Percentiles rank a stretch among this genome's conserved stretches.
Conservation (phyloP, 495 filamentous ascomycete species). For the Mycothermus thermophilus region DNA sequence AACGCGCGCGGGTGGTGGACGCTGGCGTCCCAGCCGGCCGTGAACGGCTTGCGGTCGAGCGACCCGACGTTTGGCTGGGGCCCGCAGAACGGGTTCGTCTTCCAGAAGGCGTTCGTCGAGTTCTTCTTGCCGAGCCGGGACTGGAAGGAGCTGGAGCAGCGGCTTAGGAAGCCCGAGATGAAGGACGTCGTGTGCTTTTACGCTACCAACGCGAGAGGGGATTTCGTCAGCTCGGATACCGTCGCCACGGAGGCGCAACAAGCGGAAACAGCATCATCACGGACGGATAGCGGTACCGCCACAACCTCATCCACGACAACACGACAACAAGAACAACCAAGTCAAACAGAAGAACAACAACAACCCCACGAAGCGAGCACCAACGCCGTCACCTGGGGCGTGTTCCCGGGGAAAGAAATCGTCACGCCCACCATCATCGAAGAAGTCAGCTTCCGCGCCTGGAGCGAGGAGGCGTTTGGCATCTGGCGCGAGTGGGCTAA, state of each 20-base stretch:
- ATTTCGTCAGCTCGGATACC: conserved; percentile 53
- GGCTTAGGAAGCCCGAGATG: conserved; percentile 41
- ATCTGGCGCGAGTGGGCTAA: conserved; percentile 91
- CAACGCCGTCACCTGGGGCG: conserved; percentile 95
- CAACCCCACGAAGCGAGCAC: conserved; percentile 39
- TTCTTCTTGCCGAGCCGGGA: conserved; percentile 67
- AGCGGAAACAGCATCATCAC: too few relatives aligned
- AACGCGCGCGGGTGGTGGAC: conserved; percentile 90
- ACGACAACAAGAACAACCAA: not conserved
- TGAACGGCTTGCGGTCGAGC: conserved; percentile 64
- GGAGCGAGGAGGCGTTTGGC: conserved; percentile 89
- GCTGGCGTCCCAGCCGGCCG: conserved; percentile 88
- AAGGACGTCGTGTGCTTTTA: conserved; percentile 66
- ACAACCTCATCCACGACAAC: too few relatives aligned
- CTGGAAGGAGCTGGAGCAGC: conserved; percentile 49
- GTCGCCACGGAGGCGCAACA: conserved; percentile 2
- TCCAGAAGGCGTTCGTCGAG: conserved; percentile 97
- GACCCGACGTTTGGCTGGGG: conserved; percentile 90
- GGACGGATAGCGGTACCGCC: too few relatives aligned
- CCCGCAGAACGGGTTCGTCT: conserved; percentile 82
- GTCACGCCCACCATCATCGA: conserved; percentile 96
- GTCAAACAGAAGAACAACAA: not conserved
- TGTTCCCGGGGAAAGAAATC: conserved; percentile 93
- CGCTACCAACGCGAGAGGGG: conserved; percentile 58
- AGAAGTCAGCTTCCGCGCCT: conserved; percentile 84